phyloP scores from a whole-genome alignment of 345 rosid genomes.

The Eucalyptus paniculata region DNA sequence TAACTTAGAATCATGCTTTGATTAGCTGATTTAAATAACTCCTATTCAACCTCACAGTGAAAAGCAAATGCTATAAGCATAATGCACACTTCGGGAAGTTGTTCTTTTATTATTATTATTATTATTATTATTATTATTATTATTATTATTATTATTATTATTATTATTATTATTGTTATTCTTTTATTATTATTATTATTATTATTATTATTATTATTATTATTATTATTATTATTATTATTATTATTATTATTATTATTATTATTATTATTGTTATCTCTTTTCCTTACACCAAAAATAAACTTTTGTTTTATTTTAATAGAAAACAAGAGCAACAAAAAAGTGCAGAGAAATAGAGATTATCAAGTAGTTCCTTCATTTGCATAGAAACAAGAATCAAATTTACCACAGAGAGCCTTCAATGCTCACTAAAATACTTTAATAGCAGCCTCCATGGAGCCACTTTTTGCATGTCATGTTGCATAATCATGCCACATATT shows the following conservation, averaged over 20 bases:
- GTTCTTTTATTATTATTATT: not conserved
- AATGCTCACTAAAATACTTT: conserved; percentile 89
- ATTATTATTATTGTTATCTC: not conserved
- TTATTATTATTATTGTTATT: not conserved
- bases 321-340: not conserved
- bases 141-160: not conserved
- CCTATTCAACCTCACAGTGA: not conserved
- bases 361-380: not conserved
- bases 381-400: not conserved
- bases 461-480: conserved; percentile 81
- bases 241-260: not conserved
- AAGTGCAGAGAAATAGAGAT: not conserved
- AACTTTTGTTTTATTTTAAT: not conserved
- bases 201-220: not conserved
- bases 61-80: not conserved
- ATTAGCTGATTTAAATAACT: not conserved
- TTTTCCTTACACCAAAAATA: not conserved
- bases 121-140: not conserved
- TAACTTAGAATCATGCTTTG: not conserved
- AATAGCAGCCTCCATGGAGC: conserved; percentile 65
- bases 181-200: not conserved
- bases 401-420: conserved; percentile 79
- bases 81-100: not conserved
- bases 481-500: conserved; percentile 92
- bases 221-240: not conserved